phyloP scores from a whole-genome alignment of 108 stramenopile species.

The Skeletonema tropicum region DNA sequence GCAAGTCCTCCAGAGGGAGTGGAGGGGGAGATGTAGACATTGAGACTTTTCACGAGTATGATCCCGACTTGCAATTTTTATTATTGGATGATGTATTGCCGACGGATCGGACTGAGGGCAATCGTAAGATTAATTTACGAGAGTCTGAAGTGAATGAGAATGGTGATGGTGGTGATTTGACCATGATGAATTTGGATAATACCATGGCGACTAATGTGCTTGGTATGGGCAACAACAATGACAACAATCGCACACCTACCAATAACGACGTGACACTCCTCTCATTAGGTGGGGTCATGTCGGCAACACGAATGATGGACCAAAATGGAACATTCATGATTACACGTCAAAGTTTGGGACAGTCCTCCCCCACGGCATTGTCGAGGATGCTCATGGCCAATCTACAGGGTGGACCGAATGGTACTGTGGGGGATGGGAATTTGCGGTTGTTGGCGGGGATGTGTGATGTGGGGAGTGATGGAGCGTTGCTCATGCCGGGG shows the following conservation, averaged over 20 bases:
- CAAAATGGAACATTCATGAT: conserved; percentile 39
- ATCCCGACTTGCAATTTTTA: conserved; percentile 83
- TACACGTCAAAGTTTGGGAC: conserved; percentile 20
- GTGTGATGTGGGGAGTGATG: conserved; percentile 61
- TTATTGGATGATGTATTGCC: conserved; percentile 94
- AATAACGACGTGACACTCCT: conserved; percentile 26
- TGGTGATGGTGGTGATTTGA: not conserved
- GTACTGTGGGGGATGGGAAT: conserved; percentile 14
- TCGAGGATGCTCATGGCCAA: conserved; percentile 34
- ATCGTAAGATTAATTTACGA: conserved; percentile 54
- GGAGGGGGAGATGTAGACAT: conserved; percentile 58
- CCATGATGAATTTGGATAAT: conserved; percentile 18
- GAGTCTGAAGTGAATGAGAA: not conserved
- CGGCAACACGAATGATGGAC: conserved; percentile 21
- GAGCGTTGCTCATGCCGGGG: conserved; percentile 64
- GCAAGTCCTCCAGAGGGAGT: not conserved
- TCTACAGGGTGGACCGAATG: conserved; percentile 26
- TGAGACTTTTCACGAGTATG: conserved; percentile 71
- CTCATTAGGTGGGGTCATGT: conserved; percentile 45
- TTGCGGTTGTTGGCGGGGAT: conserved; percentile 28
- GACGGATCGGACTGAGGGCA: conserved; percentile 52
- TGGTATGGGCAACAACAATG: not conserved
- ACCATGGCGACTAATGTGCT: conserved; percentile 9
- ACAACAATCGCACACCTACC: conserved; percentile 8
- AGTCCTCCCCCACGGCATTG: conserved; percentile 25